A percentile compares a stretch with the other conserved stretches of the same genome.
phyloP scores from a whole-genome alignment of 2,329 filamentous ascomycete genomes.

The Trichoderma koningiopsis region DNA sequence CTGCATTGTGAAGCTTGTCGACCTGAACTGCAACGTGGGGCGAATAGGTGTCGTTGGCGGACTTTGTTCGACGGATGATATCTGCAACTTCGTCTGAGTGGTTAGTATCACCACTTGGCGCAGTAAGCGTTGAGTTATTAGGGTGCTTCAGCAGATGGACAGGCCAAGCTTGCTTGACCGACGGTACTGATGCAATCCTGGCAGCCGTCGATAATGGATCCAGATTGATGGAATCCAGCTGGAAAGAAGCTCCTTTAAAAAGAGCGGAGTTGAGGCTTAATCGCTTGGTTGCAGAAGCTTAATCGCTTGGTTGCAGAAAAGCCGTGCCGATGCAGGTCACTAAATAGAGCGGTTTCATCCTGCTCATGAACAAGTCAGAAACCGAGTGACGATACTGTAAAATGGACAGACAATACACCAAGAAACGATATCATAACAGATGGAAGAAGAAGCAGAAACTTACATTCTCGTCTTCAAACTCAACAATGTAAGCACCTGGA shows the following conservation, averaged over 20 bases:
- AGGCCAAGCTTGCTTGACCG: slow-evolving; percentile 54
- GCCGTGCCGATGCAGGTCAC: not conserved
- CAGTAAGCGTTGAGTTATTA: slow-evolving; percentile 38
- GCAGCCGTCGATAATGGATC: slow-evolving; percentile 46
- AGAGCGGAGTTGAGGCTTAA: slow-evolving; percentile 52
- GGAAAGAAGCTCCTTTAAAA: slow-evolving; percentile 58
- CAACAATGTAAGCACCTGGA: slow-evolving; percentile 55
- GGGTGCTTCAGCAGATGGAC: slow-evolving; percentile 34
- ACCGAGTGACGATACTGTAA: too few species aligned
- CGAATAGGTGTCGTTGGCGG: not conserved
- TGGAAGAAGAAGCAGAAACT: not conserved
- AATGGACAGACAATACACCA: not conserved
- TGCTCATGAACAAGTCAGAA: not conserved
- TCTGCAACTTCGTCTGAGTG: slow-evolving; percentile 9
- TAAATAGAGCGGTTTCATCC: slow-evolving; percentile 2
- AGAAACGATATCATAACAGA: fast-evolving
- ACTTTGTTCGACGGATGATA: not conserved
- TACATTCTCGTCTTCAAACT: slow-evolving; percentile 51
- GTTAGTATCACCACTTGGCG: slow-evolving; percentile 43
- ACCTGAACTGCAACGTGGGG: slow-evolving; percentile 59
- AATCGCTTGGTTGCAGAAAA: slow-evolving; percentile 40
- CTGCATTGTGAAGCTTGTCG: slow-evolving; percentile 52
- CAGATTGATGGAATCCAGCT: slow-evolving; percentile 48
- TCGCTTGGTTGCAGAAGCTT: slow-evolving; percentile 40
- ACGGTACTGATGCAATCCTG: slow-evolving; percentile 45